phyloP scores from a whole-genome alignment of 768 basidiomycete species.

The Arthromyces matolae region DNA sequence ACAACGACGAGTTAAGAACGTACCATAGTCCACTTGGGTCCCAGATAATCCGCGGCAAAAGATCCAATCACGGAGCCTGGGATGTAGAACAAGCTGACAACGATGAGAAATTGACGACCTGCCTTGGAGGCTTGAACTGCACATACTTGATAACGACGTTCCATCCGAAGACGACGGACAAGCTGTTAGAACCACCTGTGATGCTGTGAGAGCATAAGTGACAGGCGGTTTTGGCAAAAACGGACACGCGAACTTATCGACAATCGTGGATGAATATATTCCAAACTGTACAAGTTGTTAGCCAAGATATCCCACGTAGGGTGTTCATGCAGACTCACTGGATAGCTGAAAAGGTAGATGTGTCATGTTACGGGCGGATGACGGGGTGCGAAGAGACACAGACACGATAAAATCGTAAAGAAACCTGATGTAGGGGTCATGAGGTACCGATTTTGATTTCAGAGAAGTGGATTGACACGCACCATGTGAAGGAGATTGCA shows the following conservation, averaged over 20 bases:
- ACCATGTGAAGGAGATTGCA: conserved; percentile 78
- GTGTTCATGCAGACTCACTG: conserved; percentile 40
- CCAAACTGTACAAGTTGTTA: too few species aligned
- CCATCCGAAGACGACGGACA: conserved; percentile 77
- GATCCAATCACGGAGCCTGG: conserved; percentile 66
- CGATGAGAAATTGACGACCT: background rate
- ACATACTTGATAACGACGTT: conserved; percentile 76
- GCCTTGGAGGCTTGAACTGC: background rate
- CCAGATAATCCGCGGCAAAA: conserved; percentile 69
- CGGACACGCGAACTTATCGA: conserved; percentile 45
- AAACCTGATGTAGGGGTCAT: conserved; percentile 56
- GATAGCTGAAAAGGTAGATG: conserved; percentile 59
- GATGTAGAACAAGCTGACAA: conserved; percentile 34
- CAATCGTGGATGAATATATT: conserved; percentile 73
- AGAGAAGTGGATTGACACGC: too few species aligned
- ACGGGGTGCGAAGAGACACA: too few species aligned
- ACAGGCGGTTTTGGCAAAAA: background rate
- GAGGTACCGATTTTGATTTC: too few species aligned
- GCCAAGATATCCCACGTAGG: background rate
- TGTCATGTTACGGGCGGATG: too few species aligned
- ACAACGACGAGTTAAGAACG: too few species aligned
- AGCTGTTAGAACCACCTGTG: conserved; percentile 47
- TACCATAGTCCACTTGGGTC: conserved; percentile 73
- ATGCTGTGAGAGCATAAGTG: conserved; percentile 37
- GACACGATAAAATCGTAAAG: conserved; percentile 79